phyloP scores from a whole-genome alignment of 768 basidiomycete genomes.

The Leccinum boreale region DNA sequence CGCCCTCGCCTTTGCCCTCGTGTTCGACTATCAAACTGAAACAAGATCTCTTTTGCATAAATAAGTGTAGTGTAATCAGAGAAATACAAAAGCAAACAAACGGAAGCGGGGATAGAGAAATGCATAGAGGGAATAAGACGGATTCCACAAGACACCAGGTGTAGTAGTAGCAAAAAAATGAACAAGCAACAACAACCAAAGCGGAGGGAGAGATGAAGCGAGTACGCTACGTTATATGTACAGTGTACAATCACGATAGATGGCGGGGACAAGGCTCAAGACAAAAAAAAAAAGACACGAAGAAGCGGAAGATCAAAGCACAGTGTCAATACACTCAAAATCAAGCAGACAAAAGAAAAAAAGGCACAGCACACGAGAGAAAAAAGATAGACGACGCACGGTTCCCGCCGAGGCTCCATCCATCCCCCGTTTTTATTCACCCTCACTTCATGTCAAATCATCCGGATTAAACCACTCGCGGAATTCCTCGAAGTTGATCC shows the following conservation, averaged over 20 bases:
- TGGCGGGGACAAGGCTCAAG: not conserved
- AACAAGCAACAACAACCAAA: too few species aligned
- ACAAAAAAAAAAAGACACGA: not conserved
- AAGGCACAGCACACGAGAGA: not conserved
- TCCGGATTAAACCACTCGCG: conserved; percentile 73
- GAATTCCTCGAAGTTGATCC: conserved; percentile 66
- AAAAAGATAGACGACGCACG: conserved; percentile 9
- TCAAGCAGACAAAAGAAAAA: conserved; percentile 2
- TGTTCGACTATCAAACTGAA: too few species aligned
- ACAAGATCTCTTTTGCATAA: too few species aligned
- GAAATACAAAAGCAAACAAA: too few species aligned
- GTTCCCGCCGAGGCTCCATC: not conserved
- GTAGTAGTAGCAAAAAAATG: too few species aligned
- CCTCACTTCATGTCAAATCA: conserved; percentile 31
- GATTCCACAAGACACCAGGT: too few species aligned
- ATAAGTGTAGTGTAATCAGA: too few species aligned
- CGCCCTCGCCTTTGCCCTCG: too few species aligned
- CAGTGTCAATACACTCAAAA: not conserved
- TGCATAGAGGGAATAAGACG: too few species aligned
- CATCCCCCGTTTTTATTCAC: too few species aligned
- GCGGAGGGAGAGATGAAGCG: not conserved
- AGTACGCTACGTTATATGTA: conserved; percentile 14
- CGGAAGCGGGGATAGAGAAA: too few species aligned
- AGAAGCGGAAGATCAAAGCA: not conserved
- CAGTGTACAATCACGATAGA: conserved; percentile 5